These are phyloP conservation scores for Cornus controversa DNA, from an alignment of 148 eudicot species.

Conservation along the genomic window DNA sequence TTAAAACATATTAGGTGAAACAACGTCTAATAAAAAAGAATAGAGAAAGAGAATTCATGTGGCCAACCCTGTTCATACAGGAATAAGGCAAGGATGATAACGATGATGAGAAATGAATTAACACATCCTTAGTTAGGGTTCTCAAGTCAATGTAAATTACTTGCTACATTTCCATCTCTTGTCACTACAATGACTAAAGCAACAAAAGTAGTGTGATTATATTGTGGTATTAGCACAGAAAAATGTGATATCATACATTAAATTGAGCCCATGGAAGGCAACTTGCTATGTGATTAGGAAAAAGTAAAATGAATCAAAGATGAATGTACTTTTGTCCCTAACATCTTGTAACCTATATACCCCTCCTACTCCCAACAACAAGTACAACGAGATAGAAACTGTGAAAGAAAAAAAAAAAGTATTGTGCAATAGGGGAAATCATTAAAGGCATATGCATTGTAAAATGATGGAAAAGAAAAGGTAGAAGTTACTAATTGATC, in stretches of 20 bases:
- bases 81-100: too few species aligned
- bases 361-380: background rate
- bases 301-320: background rate
- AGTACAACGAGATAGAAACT: too few species aligned
- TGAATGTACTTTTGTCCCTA: background rate
- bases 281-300: background rate
- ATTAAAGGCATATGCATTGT: too few species aligned
- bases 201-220: background rate
- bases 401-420: too few species aligned
- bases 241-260: background rate
- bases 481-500: too few species aligned
- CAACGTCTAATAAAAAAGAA: too few species aligned
- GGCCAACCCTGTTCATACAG: too few species aligned
- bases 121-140: background rate
- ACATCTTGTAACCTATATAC: background rate
- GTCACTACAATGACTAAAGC: background rate
- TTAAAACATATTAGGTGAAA: too few species aligned
- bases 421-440: too few species aligned
- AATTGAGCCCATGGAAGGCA: background rate
- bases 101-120: too few species aligned
- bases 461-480: too few species aligned
- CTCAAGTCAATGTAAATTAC: background rate
- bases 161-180: background rate
- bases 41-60: too few species aligned
- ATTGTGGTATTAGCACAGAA: background rate